These are phyloP conservation scores for Fusarium penzigii DNA, from an alignment of 2,329 filamentous ascomycete genomes.

Conservation along the genomic window DNA sequence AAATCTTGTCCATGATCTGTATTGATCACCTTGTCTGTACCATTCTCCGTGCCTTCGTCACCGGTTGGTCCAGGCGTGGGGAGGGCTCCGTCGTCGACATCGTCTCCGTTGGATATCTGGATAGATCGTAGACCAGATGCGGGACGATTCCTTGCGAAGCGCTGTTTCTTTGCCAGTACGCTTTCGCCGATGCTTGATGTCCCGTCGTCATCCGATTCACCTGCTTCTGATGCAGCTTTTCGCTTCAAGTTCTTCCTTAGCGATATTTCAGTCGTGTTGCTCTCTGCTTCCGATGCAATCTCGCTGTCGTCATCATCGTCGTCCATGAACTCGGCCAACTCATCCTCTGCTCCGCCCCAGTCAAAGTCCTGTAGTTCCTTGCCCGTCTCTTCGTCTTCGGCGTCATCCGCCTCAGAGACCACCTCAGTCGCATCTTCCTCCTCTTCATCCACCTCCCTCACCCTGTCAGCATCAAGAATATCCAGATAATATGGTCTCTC, in stretches of 20 bases:
- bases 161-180: conserved; percentile 52
- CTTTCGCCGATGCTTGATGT: conserved; percentile 37
- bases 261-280: conserved; percentile 28
- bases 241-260: conserved; percentile 35
- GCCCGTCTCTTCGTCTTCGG: conserved; percentile 32
- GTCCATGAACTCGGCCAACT: conserved; percentile 73
- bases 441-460: conserved; percentile 19
- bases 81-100: conserved; percentile 37
- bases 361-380: conserved; percentile 59
- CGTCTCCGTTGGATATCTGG: conserved; percentile 41
- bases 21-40: conserved; percentile 15
- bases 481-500: conserved; percentile 77
- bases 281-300: conserved; percentile 30
- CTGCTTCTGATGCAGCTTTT: conserved; percentile 32
- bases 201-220: conserved; percentile 36
- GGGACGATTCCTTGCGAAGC: conserved; percentile 45
- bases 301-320: conserved; percentile 50
- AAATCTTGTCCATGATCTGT: conserved; percentile 40
- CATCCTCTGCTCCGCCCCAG: conserved; percentile 67
- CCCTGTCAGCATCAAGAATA: conserved; percentile 69
- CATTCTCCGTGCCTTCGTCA: conserved; percentile 33
- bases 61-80: conserved; percentile 42
- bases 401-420: conserved; percentile 31
- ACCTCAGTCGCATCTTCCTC: conserved; percentile 35
- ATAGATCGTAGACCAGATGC: conserved; percentile 49